These are phyloP conservation scores for Candida coleopterorum DNA, from an alignment of 805 yeast genomes.

Conservation along the genomic window DNA sequence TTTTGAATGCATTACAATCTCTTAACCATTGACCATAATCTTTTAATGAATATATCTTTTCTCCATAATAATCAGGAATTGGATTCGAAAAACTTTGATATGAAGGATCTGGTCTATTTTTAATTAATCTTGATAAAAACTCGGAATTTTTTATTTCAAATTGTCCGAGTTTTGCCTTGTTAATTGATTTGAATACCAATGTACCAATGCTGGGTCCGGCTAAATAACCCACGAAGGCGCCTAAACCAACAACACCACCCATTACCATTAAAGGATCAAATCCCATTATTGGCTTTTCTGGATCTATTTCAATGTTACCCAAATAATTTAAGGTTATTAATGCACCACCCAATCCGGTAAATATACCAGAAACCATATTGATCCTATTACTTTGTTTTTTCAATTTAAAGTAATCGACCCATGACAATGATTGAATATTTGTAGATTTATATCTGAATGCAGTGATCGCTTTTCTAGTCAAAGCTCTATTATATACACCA, in stretches of 20 bases:
- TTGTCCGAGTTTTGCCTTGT: constrained; percentile 40
- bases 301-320: constrained; percentile 80
- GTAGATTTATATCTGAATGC: constrained; percentile 19
- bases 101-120: constrained; percentile 87
- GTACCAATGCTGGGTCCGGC: constrained; percentile 81
- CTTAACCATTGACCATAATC: constrained; percentile 95
- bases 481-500: constrained; percentile 7
- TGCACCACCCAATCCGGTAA: constrained; percentile 65
- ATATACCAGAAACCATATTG: constrained; percentile 61
- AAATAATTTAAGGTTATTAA: constrained; percentile 67
- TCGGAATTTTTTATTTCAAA: constrained; percentile 62
- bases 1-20: constrained; percentile 85
- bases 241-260: constrained; percentile 65
- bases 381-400: constrained; percentile 72
- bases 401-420: constrained; percentile 77
- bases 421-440: constrained; percentile 40
- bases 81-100: constrained; percentile 89
- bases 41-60: constrained; percentile 79
- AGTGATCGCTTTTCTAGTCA: constrained; percentile 2
- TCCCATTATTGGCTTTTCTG: constrained; percentile 81
- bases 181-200: constrained; percentile 54
- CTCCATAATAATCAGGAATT: constrained; percentile 98
- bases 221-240: constrained; percentile 74
- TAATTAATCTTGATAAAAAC: constrained; percentile 68
- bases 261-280: constrained; percentile 83